These are phyloP conservation scores for Debaryomyces tyrocola DNA, from an alignment of 805 yeast species.

Conservation along the genomic window DNA sequence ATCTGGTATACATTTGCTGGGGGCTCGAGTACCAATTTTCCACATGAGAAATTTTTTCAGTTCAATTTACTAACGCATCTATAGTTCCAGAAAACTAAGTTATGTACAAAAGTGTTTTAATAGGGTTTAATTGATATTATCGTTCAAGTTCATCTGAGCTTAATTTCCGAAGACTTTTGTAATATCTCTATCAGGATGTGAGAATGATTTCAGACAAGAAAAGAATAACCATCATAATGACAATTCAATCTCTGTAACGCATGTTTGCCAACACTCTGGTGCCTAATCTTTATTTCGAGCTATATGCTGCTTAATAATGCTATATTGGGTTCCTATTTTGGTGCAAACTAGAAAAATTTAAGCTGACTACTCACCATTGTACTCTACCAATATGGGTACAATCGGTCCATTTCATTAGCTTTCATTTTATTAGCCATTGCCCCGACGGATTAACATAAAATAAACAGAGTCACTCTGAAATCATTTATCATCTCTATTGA, in stretches of 20 bases:
- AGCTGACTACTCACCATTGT: constrained; percentile 76
- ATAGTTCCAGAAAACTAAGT: constrained; percentile 70
- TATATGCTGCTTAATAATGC: constrained; percentile 19
- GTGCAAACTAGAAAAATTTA: constrained; percentile 75
- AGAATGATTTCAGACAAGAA: neutral
- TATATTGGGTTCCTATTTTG: constrained; percentile 83
- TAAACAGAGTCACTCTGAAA: neutral
- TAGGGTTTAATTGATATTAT: constrained; percentile 34
- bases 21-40: neutral
- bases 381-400: constrained; percentile 39
- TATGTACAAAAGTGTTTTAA: constrained; percentile 39
- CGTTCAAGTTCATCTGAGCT: constrained; percentile 10
- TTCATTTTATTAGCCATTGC: constrained; percentile 27
- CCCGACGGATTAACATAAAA: neutral
- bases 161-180: constrained; percentile 13
- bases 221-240: neutral
- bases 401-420: constrained; percentile 72
- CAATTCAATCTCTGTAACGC: constrained; percentile 3
- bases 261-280: constrained; percentile 94
- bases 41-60: neutral
- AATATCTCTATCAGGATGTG: constrained; percentile 1
- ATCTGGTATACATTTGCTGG: constrained; percentile 20
- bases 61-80: constrained; percentile 13
- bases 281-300: constrained; percentile 45
- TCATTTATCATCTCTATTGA: neutral